Evolutionary conservation across 2,329 filamentous ascomycete species (phyloP).

Genomic region (Colletotrichum acutatum): DNA sequence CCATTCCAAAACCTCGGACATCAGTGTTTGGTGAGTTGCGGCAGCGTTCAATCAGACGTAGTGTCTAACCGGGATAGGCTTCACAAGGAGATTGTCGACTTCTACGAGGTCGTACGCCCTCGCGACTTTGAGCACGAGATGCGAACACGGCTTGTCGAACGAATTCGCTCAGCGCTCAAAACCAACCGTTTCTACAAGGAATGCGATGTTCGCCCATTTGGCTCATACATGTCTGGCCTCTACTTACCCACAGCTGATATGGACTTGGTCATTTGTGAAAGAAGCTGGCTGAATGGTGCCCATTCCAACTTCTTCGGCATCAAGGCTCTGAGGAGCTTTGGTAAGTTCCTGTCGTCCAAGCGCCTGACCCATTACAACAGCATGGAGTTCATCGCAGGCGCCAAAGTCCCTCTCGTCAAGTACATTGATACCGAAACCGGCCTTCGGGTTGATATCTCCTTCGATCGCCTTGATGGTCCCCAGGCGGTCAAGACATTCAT

Average conservation of each 20-base stretch:
- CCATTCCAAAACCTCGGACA: constrained; percentile 63
- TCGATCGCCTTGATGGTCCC: constrained; percentile 89
- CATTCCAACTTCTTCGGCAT: constrained; percentile 58
- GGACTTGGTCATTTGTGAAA: constrained; percentile 84
- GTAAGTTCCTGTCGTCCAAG: constrained; percentile 65
- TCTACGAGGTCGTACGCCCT: constrained; percentile 86
- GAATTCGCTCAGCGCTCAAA: constrained; percentile 71
- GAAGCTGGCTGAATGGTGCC: constrained; percentile 50
- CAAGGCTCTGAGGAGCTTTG: constrained; percentile 71
- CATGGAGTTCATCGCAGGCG: constrained; percentile 76
- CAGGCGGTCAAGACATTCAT: constrained; percentile 83
- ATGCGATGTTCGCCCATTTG: constrained; percentile 79
- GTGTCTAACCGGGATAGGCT: constrained; percentile 61
- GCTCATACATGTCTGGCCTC: constrained; percentile 90
- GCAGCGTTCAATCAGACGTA: neutral
- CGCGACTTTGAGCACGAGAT: constrained; percentile 80
- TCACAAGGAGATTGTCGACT: constrained; percentile 90
- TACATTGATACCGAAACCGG: constrained; percentile 83
- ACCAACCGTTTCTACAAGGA: constrained; percentile 63
- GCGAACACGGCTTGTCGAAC: constrained; percentile 76
- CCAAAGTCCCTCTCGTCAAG: constrained; percentile 93
- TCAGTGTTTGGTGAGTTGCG: constrained; percentile 66
- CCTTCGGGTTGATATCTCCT: constrained; percentile 91
- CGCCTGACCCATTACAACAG: constrained; percentile 67
- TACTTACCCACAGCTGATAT: constrained; percentile 84